Percentiles rank a stretch among this genome's conserved stretches.
Conservation (phyloP, 129 eudicot genomes). For the Pulicaria dysenterica region DNA sequence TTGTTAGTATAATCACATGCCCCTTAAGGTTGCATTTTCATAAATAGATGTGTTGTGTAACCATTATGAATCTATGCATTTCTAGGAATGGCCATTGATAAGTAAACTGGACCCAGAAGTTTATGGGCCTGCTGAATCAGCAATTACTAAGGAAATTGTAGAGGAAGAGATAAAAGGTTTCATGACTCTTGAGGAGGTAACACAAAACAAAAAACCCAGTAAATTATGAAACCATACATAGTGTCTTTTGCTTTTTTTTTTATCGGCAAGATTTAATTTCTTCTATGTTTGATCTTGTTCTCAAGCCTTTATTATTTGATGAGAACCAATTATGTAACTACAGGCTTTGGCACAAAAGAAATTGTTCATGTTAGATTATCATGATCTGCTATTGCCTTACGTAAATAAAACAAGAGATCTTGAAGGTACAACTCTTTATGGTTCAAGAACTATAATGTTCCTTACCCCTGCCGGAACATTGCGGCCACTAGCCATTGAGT, state of each 20-base stretch:
- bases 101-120: slow-evolving; percentile 63
- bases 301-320: background rate
- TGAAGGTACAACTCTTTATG: slow-evolving; percentile 57
- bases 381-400: slow-evolving; percentile 66
- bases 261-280: too few relatives aligned
- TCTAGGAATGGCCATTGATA: slow-evolving; percentile 83
- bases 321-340: background rate
- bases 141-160: slow-evolving; percentile 62
- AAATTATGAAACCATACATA: too few relatives aligned
- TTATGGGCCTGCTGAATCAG: slow-evolving; percentile 78
- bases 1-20: background rate
- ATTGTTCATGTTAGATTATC: slow-evolving; percentile 70
- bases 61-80: background rate
- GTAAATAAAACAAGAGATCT: slow-evolving; percentile 58
- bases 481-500: slow-evolving; percentile 76
- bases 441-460: slow-evolving; percentile 80
- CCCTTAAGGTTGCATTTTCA: background rate
- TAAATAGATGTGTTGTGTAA: background rate
- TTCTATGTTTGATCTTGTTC: background rate
- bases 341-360: slow-evolving; percentile 74
- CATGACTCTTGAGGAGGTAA: slow-evolving; percentile 60
- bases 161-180: slow-evolving; percentile 60
- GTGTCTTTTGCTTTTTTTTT: background rate
- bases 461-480: slow-evolving; percentile 52
- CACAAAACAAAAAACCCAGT: background rate